Conservation (phyloP, 2,329 filamentous ascomycete genomes). For the Arthrobotrys pseudoclavata region DNA sequence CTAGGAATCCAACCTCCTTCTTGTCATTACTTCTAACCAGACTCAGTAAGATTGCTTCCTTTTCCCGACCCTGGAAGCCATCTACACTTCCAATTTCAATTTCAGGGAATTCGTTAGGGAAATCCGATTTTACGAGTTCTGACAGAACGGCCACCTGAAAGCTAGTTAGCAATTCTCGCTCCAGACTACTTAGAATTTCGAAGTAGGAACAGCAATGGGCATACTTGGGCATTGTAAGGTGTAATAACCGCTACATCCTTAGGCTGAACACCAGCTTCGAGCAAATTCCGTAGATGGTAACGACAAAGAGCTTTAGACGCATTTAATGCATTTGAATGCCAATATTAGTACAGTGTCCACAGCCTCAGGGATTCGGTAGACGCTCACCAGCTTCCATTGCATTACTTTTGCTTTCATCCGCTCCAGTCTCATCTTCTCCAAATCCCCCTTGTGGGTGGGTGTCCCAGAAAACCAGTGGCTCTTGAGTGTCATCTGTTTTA, state of each 20-base stretch:
- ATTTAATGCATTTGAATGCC: background rate
- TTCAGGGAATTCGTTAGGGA: constrained; percentile 81
- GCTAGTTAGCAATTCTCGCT: background rate
- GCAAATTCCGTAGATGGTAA: constrained; percentile 79
- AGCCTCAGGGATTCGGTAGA: background rate
- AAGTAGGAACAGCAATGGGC: constrained; percentile 65
- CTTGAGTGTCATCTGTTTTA: constrained; percentile 85
- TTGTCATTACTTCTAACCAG: constrained; percentile 92
- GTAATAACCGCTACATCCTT: constrained; percentile 94
- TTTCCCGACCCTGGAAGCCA: constrained; percentile 96
- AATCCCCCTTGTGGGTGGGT: constrained; percentile 86
- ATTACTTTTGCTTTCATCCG: constrained; percentile 85
- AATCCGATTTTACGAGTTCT: constrained; percentile 80
- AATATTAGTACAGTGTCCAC: background rate
- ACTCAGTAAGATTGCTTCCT: constrained; percentile 92
- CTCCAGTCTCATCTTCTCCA: constrained; percentile 73
- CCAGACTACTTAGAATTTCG: too few species aligned
- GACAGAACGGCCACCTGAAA: constrained; percentile 80
- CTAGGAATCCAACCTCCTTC: constrained; percentile 91
- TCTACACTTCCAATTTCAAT: constrained; percentile 97
- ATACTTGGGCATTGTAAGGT: constrained; percentile 90
- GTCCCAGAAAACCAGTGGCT: constrained; percentile 93
- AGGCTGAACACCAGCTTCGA: constrained; percentile 82
- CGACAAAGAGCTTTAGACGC: constrained; percentile 30
- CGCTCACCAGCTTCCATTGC: constrained; percentile 79